phyloP scores from a whole-genome alignment of 2,329 filamentous ascomycete species.

The Xylariales sp. region DNA sequence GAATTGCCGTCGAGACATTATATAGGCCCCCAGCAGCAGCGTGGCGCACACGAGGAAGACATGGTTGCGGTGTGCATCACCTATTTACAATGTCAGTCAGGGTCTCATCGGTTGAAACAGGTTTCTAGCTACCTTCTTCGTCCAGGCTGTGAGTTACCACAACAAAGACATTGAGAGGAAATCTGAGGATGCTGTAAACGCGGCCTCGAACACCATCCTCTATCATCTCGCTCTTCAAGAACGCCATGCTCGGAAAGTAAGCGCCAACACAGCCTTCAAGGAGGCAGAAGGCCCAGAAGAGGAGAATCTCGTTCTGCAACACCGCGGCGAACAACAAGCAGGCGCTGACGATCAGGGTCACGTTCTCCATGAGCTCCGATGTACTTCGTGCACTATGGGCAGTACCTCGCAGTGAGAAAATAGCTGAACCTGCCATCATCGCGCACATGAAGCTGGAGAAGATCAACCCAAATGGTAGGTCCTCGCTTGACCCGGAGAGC shows the following conservation, averaged over 20 bases:
- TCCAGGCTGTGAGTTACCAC: conserved; percentile 41
- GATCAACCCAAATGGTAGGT: conserved; percentile 23
- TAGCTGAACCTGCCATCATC: conserved; percentile 20
- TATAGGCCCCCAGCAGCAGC: conserved; percentile 6
- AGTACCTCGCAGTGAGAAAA: conserved; percentile 14
- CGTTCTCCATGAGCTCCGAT: conserved; percentile 22
- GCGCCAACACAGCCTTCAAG: conserved; percentile 50
- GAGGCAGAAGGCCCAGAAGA: conserved; percentile 49
- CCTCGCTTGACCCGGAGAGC: conserved; percentile 12
- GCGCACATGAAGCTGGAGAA: conserved; percentile 25
- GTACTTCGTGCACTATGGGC: conserved; percentile 15
- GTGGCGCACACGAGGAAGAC: conserved; percentile 7
- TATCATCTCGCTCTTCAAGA: conserved; percentile 40
- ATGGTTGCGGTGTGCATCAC: conserved; percentile 9
- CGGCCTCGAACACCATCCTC: conserved; percentile 48
- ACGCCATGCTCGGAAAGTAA: conserved; percentile 51
- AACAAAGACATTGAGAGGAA: conserved; percentile 40
- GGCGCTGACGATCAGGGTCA: conserved; percentile 19
- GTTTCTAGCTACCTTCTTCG: conserved; percentile 29
- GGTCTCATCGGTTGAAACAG: too few species aligned
- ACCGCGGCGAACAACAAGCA: conserved; percentile 32
- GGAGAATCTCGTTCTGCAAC: conserved; percentile 30
- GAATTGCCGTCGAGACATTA: conserved; percentile 4
- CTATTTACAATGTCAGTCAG: conserved; percentile 3
- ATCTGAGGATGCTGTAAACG: conserved; percentile 52